phyloP scores from a whole-genome alignment of 1,284 basidiomycete genomes.

The Bondarzewia mesenterica region DNA sequence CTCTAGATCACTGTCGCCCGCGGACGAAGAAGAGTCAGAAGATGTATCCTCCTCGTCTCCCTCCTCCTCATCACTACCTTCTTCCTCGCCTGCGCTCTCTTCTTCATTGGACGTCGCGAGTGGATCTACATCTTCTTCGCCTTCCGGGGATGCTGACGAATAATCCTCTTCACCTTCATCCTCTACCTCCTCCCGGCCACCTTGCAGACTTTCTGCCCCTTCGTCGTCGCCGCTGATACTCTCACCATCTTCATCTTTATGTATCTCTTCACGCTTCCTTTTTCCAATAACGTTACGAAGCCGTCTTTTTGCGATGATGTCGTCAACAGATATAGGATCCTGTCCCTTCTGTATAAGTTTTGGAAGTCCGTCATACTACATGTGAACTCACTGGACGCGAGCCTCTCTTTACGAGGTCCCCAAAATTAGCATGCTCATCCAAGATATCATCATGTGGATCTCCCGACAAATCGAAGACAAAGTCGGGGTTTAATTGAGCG shows the following conservation, averaged over 20 bases:
- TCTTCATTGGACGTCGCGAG: slow-evolving; percentile 40
- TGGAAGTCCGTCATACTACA: slow-evolving; percentile 5
- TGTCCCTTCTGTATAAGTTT: slow-evolving; percentile 21
- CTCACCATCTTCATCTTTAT: slow-evolving; percentile 25
- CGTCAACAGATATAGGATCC: slow-evolving; percentile 83
- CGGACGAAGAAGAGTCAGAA: slow-evolving; percentile 27
- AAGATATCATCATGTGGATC: slow-evolving; percentile 57
- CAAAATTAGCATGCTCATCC: slow-evolving; percentile 28
- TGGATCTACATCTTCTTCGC: slow-evolving; percentile 28
- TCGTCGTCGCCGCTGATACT: no score
- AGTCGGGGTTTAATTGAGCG: slow-evolving; percentile 69
- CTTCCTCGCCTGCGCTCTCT: slow-evolving; percentile 27
- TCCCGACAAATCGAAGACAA: slow-evolving; percentile 74
- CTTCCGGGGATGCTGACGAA: slow-evolving; percentile 8
- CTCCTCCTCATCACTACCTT: slow-evolving; percentile 34
- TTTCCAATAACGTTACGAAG: slow-evolving; percentile 38
- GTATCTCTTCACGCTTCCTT: slow-evolving; percentile 43
- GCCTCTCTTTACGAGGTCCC: slow-evolving; percentile 54
- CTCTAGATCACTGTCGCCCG: slow-evolving; percentile 53
- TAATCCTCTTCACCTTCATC: slow-evolving; percentile 26
- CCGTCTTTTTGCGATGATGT: slow-evolving; percentile 76
- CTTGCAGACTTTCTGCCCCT: no score
- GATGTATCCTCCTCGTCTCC: slow-evolving; percentile 29
- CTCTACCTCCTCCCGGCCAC: no score
- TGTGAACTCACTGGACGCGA: slow-evolving; percentile 51